phyloP scores from a whole-genome alignment of 805 yeast species.

The Ogataea paradorogensis region DNA sequence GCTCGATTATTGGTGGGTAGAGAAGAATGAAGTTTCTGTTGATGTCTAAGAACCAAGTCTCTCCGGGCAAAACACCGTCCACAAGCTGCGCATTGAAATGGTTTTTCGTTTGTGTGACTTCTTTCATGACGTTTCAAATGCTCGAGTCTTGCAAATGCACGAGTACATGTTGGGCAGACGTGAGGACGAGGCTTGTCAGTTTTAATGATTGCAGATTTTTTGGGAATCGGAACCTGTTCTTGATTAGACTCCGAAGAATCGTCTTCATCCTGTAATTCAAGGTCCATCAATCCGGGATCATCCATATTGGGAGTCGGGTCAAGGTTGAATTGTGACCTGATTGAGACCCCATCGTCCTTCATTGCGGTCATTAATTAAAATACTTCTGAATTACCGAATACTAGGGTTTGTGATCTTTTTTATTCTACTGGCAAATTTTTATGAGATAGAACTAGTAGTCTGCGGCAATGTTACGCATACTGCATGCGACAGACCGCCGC shows the following conservation, averaged over 20 bases:
- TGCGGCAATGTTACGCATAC: conserved; percentile 5
- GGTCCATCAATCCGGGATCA: background rate
- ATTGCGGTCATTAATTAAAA: conserved; percentile 3
- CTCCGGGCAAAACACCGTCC: conserved; percentile 94
- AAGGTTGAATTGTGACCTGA: conserved; percentile 7
- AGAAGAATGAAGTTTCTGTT: conserved; percentile 80
- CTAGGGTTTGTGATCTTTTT: conserved; percentile 10
- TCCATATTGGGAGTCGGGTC: conserved; percentile 1
- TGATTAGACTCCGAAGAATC: conserved; percentile 10
- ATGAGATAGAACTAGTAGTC: conserved; percentile 5
- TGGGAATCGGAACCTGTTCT: conserved; percentile 66
- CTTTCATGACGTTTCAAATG: conserved; percentile 93
- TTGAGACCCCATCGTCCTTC: conserved; percentile 10
- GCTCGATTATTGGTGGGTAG: conserved; percentile 39
- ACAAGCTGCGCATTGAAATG: conserved; percentile 94
- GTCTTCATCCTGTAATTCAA: conserved; percentile 8
- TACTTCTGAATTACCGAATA: background rate
- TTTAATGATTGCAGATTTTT: conserved; percentile 76
- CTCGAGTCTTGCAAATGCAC: conserved; percentile 94
- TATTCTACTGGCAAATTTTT: conserved; percentile 11
- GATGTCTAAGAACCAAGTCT: conserved; percentile 85
- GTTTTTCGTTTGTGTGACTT: conserved; percentile 93
- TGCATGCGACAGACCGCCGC: conserved; percentile 4
- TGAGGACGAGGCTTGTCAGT: conserved; percentile 95
- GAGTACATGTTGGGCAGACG: conserved; percentile 82